Base-by-base conservation (phyloP, 2,329 filamentous ascomycete species). In the Magnaporthiopsis rhizophila region DNA sequence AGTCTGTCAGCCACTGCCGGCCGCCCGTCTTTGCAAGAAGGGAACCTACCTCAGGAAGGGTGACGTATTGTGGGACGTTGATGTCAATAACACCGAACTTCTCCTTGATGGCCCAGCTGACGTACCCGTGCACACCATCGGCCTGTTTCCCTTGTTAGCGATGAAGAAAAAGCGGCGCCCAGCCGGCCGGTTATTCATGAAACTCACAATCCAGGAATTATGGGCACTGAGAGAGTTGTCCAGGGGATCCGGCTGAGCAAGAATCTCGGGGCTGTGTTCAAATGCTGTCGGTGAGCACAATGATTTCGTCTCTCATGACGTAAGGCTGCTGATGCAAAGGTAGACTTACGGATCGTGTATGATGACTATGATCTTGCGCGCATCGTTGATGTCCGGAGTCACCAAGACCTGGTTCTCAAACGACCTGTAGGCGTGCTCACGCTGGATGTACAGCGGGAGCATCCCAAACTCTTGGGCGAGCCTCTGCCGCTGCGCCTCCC, bases 371-470 rank as follows among this genome's bases (percentile, higher is more conserved):
- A 98, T 80, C 63, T 87, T 91, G 64, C 83, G 85, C 24, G 84
- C 82, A 50, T 83, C 77, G 65, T 86, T 80, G 63, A 95, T 86
- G 59, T 87, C 84, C 1, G 88, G 85, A 73, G 92, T 96, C 11
- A 91, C 89, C 45, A 97, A 78, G 2, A 97, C 89, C 74, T 97
- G 92, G 68, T 96, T 89, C 70, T 94, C 87, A 70, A 94, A 97
- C 0, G 89, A 89, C 68, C 87, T 89, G 66, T 88, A 89, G 0
- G 95, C 79, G 2, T 81, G 80, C 58, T 90, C 86, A 6, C 90
- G 84, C 71, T 92, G 89, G 61, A 99, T 89, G 72, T 88, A 90
- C 3, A 99, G 79, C 12, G 89, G 87, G 0, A 89, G 82, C 88
- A 99, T 96, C 67, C 85, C 84, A 72, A 91, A 85, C 64, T 88